These are phyloP conservation scores for Populus alba DNA, from an alignment of 345 rosid genomes.

Conservation along the genomic window DNA sequence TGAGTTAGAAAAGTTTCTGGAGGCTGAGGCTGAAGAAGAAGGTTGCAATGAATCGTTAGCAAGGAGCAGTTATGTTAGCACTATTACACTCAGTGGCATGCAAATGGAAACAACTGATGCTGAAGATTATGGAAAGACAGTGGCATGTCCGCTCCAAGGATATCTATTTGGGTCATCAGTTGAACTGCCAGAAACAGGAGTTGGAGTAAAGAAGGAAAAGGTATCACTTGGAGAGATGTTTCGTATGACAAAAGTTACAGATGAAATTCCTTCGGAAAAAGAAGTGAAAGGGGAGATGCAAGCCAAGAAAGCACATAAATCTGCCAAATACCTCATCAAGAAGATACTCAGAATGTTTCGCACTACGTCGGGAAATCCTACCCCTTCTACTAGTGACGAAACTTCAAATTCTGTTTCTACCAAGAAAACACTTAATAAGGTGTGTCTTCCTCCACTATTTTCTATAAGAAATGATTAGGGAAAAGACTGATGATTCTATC, in stretches of 20 bases:
- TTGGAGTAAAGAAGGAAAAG: conserved; percentile 53
- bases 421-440: conserved; percentile 69
- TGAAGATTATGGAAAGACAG: conserved; percentile 44
- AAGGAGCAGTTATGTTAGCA: conserved; percentile 65
- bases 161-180: conserved; percentile 67
- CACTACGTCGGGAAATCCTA: conserved; percentile 36
- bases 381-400: conserved; percentile 20
- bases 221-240: conserved; percentile 74
- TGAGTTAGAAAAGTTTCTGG: conserved; percentile 74
- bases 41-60: conserved; percentile 50
- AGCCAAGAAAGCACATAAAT: conserved; percentile 42
- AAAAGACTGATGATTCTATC: neutral
- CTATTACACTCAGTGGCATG: conserved; percentile 50
- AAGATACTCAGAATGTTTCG: conserved; percentile 60
- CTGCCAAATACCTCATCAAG: conserved; percentile 59
- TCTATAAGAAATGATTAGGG: neutral
- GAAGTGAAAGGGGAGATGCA: conserved; percentile 42
- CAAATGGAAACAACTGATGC: conserved; percentile 39
- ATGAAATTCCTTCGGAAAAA: conserved; percentile 32
- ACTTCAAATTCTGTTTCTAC: conserved; percentile 37
- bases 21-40: conserved; percentile 74
- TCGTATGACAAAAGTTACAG: conserved; percentile 48
- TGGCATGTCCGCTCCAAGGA: conserved; percentile 69
- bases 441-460: conserved; percentile 28
- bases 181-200: conserved; percentile 52